Base-by-base conservation (phyloP, 495 filamentous ascomycete species). In the Hyaloscypha variabilis region DNA sequence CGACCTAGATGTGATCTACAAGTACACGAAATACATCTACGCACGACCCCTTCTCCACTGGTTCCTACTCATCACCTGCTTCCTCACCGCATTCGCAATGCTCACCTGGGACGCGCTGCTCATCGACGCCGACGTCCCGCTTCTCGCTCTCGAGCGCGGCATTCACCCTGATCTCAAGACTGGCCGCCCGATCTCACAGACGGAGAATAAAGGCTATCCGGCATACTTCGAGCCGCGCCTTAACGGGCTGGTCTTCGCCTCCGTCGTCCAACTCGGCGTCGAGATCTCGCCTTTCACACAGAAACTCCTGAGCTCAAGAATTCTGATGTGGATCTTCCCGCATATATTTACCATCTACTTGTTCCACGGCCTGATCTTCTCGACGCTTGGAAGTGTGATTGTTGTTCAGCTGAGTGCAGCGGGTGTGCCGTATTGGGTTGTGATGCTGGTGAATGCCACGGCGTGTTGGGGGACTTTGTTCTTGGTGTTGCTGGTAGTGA, bases 321-420 rank as follows among this genome's bases (percentile, higher is more conserved):
- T 72, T 63, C 67, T 79, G 55, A 63, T 77, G 24, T 66, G 68
- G 64, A 60, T 79, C 19, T 79, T 81, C 73, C 78, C 78, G 14
- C 77, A 79, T 64, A 76, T 77, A 62, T 79, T 79, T 68, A 79
- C 76, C 58, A 78, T 80, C 52, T 80, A 80, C 65, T 73, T 79
- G 49, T 67, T 79, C 65, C 77, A 78, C 70, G 77, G 77, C 67
- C 63, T 79, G 25, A 68, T 78, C 17, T 76, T 77, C 69, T 80
- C 77, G 77, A 69, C 57, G 49, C 69, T 77, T 62, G 76, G 76
- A n/a, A 60, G 70, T 21, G 65, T 68, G 61, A 50, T 72, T 6
- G 69, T 64, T 31, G 63, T 74, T 17, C 36, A 60, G 21, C 59
- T 75, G 29, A 57, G 56, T 26, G 51, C 42, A 3, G 10, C 25